Evolutionary conservation across 768 basidiomycete species (phyloP).

Genomic region (Hemileccinum rubropunctum): DNA sequence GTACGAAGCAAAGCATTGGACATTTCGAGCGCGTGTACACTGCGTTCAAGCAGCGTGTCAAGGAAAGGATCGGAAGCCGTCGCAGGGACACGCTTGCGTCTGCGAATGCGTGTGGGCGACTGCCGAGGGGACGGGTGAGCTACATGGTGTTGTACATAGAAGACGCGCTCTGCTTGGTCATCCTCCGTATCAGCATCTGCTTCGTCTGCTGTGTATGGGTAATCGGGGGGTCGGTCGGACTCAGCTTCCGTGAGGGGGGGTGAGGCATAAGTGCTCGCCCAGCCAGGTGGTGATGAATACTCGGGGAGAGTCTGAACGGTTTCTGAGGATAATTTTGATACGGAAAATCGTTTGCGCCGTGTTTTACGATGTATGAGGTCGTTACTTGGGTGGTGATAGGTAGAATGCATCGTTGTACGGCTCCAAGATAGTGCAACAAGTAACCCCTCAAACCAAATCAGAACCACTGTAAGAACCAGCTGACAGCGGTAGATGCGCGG

Average conservation of each 20-base stretch:
- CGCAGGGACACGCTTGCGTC: constrained; percentile 27
- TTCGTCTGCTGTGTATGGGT: constrained; percentile 75
- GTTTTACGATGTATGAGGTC: constrained; percentile 29
- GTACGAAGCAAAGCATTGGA: constrained; percentile 77
- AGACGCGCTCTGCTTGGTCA: constrained; percentile 21
- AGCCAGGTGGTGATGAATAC: constrained; percentile 46
- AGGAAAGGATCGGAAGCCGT: constrained; percentile 52
- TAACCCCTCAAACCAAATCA: constrained; percentile 6
- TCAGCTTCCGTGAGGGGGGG: constrained; percentile 30
- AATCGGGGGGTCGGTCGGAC: constrained; percentile 70
- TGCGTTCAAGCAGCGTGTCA: constrained; percentile 77
- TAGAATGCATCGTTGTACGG: constrained; percentile 17
- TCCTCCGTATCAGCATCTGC: constrained; percentile 66
- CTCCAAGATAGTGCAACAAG: neutral
- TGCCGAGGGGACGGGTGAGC: constrained; percentile 36
- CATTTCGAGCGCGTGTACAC: constrained; percentile 83
- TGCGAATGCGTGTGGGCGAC: constrained; percentile 16
- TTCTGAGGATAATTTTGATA: constrained; percentile 61
- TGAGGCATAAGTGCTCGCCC: constrained; percentile 13
- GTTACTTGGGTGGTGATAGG: constrained; percentile 8
- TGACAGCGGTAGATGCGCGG: constrained; percentile 1
- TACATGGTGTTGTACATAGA: constrained; percentile 26
- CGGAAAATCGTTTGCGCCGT: constrained; percentile 58
- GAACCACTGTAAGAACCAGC: constrained; percentile 11
- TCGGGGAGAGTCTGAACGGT: constrained; percentile 63